phyloP scores from a whole-genome alignment of 2,329 filamentous ascomycete genomes.

The Madurella mycetomatis region DNA sequence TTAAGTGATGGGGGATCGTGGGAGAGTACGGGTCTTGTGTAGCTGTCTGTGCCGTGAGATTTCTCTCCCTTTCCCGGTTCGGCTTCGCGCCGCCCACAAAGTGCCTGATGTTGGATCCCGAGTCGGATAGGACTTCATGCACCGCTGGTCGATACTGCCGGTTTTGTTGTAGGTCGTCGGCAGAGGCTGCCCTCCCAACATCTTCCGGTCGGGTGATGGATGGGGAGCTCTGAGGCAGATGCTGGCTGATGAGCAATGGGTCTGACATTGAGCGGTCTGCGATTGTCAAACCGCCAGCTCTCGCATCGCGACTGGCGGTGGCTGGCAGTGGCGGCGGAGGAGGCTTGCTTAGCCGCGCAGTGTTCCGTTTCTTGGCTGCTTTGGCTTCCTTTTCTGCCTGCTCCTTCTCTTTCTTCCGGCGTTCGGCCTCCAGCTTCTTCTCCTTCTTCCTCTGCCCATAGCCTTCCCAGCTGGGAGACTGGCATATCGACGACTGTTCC shows the following conservation, averaged over 20 bases:
- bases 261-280: constrained; percentile 28
- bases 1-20: background rate
- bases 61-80: constrained; percentile 36
- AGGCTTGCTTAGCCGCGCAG: constrained; percentile 37
- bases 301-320: constrained; percentile 12
- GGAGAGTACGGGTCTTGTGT: no score
- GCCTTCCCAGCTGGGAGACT: constrained; percentile 59
- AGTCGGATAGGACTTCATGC: constrained; percentile 9
- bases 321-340: constrained; percentile 31
- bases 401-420: constrained; percentile 41
- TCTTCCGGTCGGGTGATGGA: constrained; percentile 7
- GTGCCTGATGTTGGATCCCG: background rate
- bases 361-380: constrained; percentile 33
- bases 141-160: constrained; percentile 9
- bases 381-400: constrained; percentile 37
- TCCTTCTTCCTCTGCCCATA: constrained; percentile 51
- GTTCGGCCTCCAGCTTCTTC: constrained; percentile 42
- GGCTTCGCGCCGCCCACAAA: constrained; percentile 36
- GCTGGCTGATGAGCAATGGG: constrained; percentile 17
- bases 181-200: constrained; percentile 13
- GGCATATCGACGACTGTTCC: constrained; percentile 51
- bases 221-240: constrained; percentile 5
- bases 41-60: background rate
- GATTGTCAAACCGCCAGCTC: constrained; percentile 13
- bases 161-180: constrained; percentile 17